Conservation (phyloP, 164 flowering plant genomes). For the Annona cherimola region DNA sequence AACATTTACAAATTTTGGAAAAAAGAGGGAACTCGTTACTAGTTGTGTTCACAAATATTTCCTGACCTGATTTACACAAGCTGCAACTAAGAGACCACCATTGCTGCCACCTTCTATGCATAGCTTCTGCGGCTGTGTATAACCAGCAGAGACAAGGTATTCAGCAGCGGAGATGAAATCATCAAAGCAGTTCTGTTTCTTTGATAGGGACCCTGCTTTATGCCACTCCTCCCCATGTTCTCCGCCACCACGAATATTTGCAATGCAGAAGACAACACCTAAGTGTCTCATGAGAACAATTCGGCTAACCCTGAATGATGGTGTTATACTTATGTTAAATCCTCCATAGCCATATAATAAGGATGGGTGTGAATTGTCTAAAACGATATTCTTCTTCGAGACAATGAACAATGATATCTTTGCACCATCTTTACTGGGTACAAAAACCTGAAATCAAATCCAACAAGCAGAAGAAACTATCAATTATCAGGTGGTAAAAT, state of each 20-base stretch:
- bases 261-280: constrained; percentile 74
- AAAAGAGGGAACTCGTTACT: background rate
- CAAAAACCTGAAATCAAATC: constrained; percentile 59
- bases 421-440: constrained; percentile 86
- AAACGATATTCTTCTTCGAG: constrained; percentile 54
- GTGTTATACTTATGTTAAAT: constrained; percentile 86
- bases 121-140: constrained; percentile 72
- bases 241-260: constrained; percentile 99
- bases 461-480: background rate
- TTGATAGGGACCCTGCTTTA: constrained; percentile 83
- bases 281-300: constrained; percentile 68
- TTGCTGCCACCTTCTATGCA: constrained; percentile 99
- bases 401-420: constrained; percentile 87
- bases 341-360: constrained; percentile 96
- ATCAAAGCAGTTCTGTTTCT: constrained; percentile 96
- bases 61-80: constrained; percentile 88
- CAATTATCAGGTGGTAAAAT: background rate
- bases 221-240: constrained; percentile 99
- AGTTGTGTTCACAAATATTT: background rate
- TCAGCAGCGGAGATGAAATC: constrained; percentile 91
- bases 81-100: constrained; percentile 94
- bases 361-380: constrained; percentile 94
- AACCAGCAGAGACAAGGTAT: constrained; percentile 81
- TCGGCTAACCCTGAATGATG: constrained; percentile 68
- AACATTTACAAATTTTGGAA: background rate